Evolutionary conservation across 2,329 filamentous ascomycete genomes (phyloP).

Genomic region (Venturia nashicola): DNA sequence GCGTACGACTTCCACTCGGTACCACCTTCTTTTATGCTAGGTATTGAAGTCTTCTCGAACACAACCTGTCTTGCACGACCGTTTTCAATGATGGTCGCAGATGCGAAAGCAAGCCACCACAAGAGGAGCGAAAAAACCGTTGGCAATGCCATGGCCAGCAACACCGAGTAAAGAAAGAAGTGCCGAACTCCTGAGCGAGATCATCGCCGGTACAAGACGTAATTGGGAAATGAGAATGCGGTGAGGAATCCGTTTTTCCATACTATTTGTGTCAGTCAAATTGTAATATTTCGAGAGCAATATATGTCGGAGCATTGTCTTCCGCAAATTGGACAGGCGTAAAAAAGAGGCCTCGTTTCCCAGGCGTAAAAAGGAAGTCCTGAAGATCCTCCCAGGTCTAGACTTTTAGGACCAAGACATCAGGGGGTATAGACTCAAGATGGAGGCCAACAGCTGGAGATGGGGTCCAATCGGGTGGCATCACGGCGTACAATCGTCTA

Average conservation of each 20-base stretch:
- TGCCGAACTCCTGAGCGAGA: neutral
- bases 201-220: neutral
- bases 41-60: conserved; percentile 25
- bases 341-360: neutral
- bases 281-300: neutral
- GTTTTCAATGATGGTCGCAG: conserved; percentile 31
- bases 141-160: neutral
- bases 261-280: neutral
- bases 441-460: neutral
- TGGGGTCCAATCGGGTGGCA: neutral
- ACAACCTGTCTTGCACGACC: conserved; percentile 26
- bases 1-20: conserved; percentile 35
- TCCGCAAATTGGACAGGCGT: neutral
- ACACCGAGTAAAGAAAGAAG: neutral
- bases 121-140: conserved; percentile 5
- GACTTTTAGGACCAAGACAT: neutral
- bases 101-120: conserved; percentile 12
- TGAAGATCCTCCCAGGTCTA: neutral
- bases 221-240: neutral
- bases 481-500: neutral
- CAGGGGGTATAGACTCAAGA: neutral
- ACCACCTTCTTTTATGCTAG: conserved; percentile 18
- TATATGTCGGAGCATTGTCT: neutral
- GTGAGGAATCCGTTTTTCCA: neutral
- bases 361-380: neutral